Base-by-base conservation (phyloP, 768 basidiomycete genomes). In the Crepidotus variabilis region DNA sequence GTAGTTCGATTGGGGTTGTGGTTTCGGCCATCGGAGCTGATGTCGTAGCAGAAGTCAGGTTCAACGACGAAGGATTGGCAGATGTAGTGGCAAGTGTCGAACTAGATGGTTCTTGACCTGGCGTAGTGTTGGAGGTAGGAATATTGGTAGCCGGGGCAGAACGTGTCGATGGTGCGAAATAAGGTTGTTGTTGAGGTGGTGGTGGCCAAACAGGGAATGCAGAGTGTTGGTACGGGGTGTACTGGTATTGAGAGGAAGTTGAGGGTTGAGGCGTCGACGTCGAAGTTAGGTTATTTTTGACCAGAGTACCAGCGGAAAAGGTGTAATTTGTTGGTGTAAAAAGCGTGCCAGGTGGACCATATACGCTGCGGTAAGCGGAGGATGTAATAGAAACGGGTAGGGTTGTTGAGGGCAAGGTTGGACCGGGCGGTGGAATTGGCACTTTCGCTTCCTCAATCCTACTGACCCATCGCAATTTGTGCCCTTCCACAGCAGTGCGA, bases 381-480 rank as follows among this genome's bases (percentile, higher is more conserved):
- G 39, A 43, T 43, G 57, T n/a, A 18, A 51, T 39, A 36, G 67
- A 52, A 2, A 52, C 22, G 8, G 57, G 13, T 20, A 22, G 23
- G 18, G 48, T 22, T 2, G 51, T 54, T 11, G 67, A 57, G 24
- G 63, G 56, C 2, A 65, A 67, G 2, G 64, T 54, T 3, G 61
- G 61, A 8, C 69, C 63, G 1, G 75, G 71, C 1, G 76, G 73
- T 2, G 70, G 72, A 9, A 75, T 65, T 1, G 76, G 65, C 11
- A 86, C 75, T 51, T 78, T 78, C 6, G 78, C 70, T 35, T 84
- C 77, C 67, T 92, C 92, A 21, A 68, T 71, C 55, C 74, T 79
- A 65, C 88, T 91, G 22, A 90, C 67, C 86, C 85, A 91, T 49
- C 89, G 78, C 33, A 94, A 55, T 23, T 89, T 68, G 2, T 89